These are phyloP conservation scores for Aureobasidium zeae DNA, from an alignment of 2,329 filamentous ascomycete species.

Conservation along the genomic window DNA sequence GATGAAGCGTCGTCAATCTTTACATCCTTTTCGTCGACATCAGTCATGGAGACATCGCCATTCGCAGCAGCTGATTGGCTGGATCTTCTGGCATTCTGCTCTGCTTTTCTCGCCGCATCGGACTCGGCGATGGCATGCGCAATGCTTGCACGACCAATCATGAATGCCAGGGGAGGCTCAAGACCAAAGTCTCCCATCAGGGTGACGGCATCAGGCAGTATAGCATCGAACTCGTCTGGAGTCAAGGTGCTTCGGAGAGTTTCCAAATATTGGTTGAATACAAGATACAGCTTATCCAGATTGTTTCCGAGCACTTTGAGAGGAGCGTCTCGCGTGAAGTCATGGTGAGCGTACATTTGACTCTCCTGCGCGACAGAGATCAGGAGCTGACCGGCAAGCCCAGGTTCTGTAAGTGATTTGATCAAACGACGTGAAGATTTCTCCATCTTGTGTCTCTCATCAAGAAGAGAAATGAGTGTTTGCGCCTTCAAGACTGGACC, in stretches of 20 bases:
- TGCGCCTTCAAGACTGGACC: conserved; percentile 70
- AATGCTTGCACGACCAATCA: conserved; percentile 68
- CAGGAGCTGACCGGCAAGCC: conserved; percentile 72
- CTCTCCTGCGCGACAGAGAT: conserved; percentile 85
- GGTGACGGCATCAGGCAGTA: conserved; percentile 64
- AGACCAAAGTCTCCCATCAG: conserved; percentile 73
- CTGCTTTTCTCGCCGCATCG: conserved; percentile 30
- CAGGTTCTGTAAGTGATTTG: conserved; percentile 65
- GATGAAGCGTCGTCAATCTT: conserved; percentile 27
- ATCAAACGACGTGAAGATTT: conserved; percentile 68
- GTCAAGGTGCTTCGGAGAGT: conserved; percentile 72
- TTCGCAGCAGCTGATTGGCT: conserved; percentile 27
- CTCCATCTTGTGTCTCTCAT: conserved; percentile 63
- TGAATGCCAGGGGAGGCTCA: conserved; percentile 72
- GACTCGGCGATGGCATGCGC: conserved; percentile 50
- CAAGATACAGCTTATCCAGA: conserved; percentile 80
- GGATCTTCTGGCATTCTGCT: conserved; percentile 24
- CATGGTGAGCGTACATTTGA: conserved; percentile 71
- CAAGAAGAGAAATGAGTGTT: conserved; percentile 69
- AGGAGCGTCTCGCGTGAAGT: conserved; percentile 63
- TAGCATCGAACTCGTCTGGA: conserved; percentile 63
- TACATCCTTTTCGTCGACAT: conserved; percentile 21
- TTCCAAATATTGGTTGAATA: conserved; percentile 81
- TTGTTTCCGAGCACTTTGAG: conserved; percentile 84
- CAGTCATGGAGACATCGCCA: conserved; percentile 49